Evolutionary conservation across 2,329 filamentous ascomycete genomes (phyloP).

Genomic region (Erysiphe pulchra): DNA sequence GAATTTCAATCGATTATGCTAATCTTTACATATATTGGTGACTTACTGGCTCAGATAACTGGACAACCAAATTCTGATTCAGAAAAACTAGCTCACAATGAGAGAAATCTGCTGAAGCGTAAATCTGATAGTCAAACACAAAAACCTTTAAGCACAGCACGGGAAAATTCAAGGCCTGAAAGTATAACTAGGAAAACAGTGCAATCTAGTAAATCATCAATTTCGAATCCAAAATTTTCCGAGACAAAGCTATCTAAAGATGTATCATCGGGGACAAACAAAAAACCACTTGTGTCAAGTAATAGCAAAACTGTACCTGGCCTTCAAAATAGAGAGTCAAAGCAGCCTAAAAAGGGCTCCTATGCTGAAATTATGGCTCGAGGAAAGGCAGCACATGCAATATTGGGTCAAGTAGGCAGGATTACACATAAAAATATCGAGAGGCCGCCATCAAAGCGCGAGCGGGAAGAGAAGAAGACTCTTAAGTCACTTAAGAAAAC

Average conservation of each 20-base stretch:
- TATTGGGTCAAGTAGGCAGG: conserved; percentile 35
- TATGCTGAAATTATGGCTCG: conserved; percentile 51
- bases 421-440: conserved; percentile 54
- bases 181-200: conserved; percentile 4
- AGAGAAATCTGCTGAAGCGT: conserved; percentile 21
- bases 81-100: conserved; percentile 4
- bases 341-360: conserved; percentile 41
- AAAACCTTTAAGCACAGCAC: conserved; percentile 18
- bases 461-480: conserved; percentile 12
- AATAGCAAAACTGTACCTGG: conserved; percentile 10
- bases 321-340: conserved; percentile 2
- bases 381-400: conserved; percentile 37
- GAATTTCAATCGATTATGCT: conserved; percentile 2
- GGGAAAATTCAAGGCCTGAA: conserved; percentile 11
- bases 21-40: conserved; percentile 20
- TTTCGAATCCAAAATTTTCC: conserved; percentile 5
- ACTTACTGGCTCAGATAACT: conserved; percentile 34
- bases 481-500: conserved; percentile 8
- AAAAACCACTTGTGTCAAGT: conserved; percentile 1
- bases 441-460: conserved; percentile 30
- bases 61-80: conserved; percentile 20
- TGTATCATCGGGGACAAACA: background rate
- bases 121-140: conserved; percentile 28
- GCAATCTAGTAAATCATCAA: conserved; percentile 3
- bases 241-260: conserved; percentile 6